These are phyloP conservation scores for Hypoxylon intermedium DNA, from an alignment of 495 filamentous ascomycete genomes.

Conservation along the genomic window DNA sequence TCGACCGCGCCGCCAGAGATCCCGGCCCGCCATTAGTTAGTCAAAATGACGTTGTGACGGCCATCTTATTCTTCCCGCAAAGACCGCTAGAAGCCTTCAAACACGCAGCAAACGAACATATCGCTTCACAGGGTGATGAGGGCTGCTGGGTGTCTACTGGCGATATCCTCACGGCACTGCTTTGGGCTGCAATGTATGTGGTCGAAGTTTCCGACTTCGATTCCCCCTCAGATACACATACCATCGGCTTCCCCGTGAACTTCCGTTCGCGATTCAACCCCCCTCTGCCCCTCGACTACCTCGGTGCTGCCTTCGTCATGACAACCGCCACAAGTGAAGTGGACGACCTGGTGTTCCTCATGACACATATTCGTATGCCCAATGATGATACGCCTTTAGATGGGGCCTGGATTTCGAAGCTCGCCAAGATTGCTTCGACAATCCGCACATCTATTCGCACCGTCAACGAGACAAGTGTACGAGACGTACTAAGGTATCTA, in stretches of 20 bases:
- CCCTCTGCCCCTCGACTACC: slow-evolving; percentile 31
- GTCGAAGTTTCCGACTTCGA: too few relatives aligned
- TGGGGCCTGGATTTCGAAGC: slow-evolving; percentile 3
- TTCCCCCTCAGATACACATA: not conserved
- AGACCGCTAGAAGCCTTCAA: slow-evolving; percentile 28
- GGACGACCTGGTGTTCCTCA: slow-evolving; percentile 23
- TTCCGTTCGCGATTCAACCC: slow-evolving; percentile 29
- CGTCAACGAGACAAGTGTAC: slow-evolving; percentile 28
- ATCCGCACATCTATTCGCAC: slow-evolving; percentile 23
- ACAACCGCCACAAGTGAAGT: slow-evolving; percentile 20
- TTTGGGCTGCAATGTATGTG: slow-evolving; percentile 34
- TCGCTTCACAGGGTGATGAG: slow-evolving; percentile 7
- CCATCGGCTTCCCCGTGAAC: slow-evolving; percentile 42
- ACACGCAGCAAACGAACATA: slow-evolving; percentile 19
- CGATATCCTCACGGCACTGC: slow-evolving; percentile 37
- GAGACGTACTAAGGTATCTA: slow-evolving; percentile 24
- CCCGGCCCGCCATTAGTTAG: not conserved
- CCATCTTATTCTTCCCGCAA: slow-evolving; percentile 35
- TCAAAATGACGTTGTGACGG: slow-evolving; percentile 5
- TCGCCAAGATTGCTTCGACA: slow-evolving; percentile 20
- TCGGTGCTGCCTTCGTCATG: slow-evolving; percentile 43
- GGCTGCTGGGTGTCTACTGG: slow-evolving; percentile 41
- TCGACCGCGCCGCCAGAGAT: slow-evolving; percentile 12
- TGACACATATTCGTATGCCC: not conserved
- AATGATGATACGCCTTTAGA: not conserved